phyloP scores from a whole-genome alignment of 257 asterid genomes.

The Solanum okadae region DNA sequence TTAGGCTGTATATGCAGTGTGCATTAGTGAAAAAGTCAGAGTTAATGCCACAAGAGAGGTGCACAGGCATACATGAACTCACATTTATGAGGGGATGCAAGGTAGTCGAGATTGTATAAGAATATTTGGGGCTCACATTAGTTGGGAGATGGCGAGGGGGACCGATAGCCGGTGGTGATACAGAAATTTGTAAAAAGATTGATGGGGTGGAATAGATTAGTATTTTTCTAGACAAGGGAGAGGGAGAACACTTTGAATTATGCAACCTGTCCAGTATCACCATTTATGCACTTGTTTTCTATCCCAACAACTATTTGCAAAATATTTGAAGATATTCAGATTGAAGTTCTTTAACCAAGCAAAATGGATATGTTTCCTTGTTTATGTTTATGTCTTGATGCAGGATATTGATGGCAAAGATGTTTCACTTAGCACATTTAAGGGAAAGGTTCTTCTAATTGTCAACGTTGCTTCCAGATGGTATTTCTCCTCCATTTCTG shows the following conservation, averaged over 20 bases:
- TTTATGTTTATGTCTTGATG: background rate
- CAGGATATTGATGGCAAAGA: conserved; percentile 88
- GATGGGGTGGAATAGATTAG: background rate
- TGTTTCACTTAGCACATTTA: conserved; percentile 68
- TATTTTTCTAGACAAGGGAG: background rate
- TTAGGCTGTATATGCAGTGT: background rate
- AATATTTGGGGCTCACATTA: background rate
- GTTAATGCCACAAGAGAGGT: background rate
- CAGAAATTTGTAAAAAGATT: background rate
- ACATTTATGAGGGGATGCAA: background rate
- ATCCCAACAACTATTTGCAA: background rate
- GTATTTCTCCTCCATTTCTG: conserved; percentile 22
- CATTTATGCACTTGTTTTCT: background rate
- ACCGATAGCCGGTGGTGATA: background rate
- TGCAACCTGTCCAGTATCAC: background rate
- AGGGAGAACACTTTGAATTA: background rate
- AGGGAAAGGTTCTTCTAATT: conserved; percentile 66
- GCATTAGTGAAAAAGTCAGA: background rate
- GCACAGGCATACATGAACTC: background rate
- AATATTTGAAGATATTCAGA: background rate
- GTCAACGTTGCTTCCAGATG: conserved; percentile 97
- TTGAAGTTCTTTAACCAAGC: background rate
- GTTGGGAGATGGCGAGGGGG: background rate
- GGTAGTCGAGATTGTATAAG: background rate
- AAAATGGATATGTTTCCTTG: background rate